Evolutionary conservation across 257 asterid genomes (phyloP).

Genomic region (Nicotiana tabacum): DNA sequence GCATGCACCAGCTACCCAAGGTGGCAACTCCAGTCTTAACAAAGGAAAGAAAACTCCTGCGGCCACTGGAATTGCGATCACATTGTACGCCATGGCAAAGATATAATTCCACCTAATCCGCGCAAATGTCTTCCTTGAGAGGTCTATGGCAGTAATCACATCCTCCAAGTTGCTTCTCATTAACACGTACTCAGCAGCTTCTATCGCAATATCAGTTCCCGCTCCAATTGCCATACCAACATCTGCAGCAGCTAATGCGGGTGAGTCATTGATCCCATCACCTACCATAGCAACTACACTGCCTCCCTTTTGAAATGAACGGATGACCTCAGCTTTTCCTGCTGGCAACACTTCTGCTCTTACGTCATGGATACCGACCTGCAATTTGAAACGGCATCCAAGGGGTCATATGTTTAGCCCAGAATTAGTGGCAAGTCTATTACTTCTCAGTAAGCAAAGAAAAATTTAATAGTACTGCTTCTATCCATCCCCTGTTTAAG

Average conservation of each 20-base stretch:
- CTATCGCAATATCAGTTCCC: slow-evolving; percentile 96
- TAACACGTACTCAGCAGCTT: slow-evolving; percentile 92
- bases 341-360: slow-evolving; percentile 99
- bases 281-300: slow-evolving; percentile 95
- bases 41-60: slow-evolving; percentile 84
- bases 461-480: neutral
- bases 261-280: slow-evolving; percentile 96
- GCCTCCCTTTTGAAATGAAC: slow-evolving; percentile 77
- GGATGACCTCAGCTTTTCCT: slow-evolving; percentile 87
- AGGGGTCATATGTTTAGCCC: neutral
- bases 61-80: slow-evolving; percentile 82
- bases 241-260: slow-evolving; percentile 97
- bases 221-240: slow-evolving; percentile 99
- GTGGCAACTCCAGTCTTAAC: slow-evolving; percentile 64
- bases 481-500: neutral
- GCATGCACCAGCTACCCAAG: slow-evolving; percentile 98
- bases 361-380: slow-evolving; percentile 88
- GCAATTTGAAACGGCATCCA: slow-evolving; percentile 15
- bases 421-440: neutral
- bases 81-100: slow-evolving; percentile 85
- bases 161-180: slow-evolving; percentile 94
- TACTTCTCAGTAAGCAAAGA: neutral
- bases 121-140: slow-evolving; percentile 75
- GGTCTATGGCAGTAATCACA: slow-evolving; percentile 93
- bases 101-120: slow-evolving; percentile 76